These are phyloP conservation scores for Voacanga thouarsii DNA, from an alignment of 257 asterid genomes.

Conservation along the genomic window DNA sequence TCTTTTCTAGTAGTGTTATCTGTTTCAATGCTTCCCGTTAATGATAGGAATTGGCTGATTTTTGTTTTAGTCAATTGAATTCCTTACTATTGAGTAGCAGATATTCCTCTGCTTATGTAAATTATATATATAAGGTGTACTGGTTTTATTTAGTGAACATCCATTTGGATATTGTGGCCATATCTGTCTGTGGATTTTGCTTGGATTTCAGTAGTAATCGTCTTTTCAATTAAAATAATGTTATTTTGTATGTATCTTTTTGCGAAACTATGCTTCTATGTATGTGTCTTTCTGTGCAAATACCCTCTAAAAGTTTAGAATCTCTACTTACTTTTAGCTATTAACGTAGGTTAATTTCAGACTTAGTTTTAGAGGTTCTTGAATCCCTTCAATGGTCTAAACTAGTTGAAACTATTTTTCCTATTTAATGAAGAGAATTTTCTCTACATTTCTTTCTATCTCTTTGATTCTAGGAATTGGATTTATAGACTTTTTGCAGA, in stretches of 20 bases:
- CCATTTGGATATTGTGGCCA: no score
- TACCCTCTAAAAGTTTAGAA: slow-evolving; percentile 49
- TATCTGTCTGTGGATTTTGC: no score
- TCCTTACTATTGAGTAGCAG: no score
- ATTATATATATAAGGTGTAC: no score
- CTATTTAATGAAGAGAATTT: neutral
- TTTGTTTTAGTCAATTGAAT: no score
- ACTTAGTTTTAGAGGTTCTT: slow-evolving; percentile 15
- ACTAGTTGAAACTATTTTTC: neutral
- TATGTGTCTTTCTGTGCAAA: slow-evolving; percentile 33
- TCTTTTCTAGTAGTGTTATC: no score
- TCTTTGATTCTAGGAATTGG: neutral
- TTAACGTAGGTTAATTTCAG: slow-evolving; percentile 39
- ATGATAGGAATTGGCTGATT: no score
- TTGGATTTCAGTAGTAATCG: no score
- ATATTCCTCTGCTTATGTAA: no score
- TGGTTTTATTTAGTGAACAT: no score
- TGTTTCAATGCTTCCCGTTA: no score
- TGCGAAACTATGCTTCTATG: neutral
- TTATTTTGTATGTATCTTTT: slow-evolving; percentile 8
- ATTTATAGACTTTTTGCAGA: neutral
- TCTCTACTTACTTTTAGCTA: slow-evolving; percentile 45
- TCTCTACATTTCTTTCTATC: neutral
- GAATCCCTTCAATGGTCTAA: neutral
- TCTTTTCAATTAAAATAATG: slow-evolving; percentile 21